Conservation (phyloP, 371 early-diverging fungal species). For the Blakeslea trispora region DNA sequence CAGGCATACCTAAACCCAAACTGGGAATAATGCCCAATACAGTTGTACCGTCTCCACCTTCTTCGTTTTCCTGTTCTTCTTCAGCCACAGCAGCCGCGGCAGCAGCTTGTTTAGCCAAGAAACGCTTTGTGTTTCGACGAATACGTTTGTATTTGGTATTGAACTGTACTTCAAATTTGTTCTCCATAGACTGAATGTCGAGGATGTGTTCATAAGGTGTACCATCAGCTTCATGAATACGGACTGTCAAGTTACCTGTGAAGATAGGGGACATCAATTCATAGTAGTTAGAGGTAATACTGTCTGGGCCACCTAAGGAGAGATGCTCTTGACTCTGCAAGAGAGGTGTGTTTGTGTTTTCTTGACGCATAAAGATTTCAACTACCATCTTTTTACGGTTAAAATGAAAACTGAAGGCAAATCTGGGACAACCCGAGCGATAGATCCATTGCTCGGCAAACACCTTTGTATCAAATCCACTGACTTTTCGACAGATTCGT, state of each 20-base stretch:
- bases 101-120: constrained; percentile 76
- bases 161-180: constrained; percentile 89
- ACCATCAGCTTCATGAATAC: constrained; percentile 93
- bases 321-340: constrained; percentile 21
- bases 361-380: constrained; percentile 85
- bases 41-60: constrained; percentile 53
- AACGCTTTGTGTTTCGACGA: constrained; percentile 80
- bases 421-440: constrained; percentile 85
- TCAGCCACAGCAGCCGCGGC: constrained; percentile 80
- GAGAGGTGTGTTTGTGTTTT: constrained; percentile 65
- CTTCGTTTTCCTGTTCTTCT: constrained; percentile 61
- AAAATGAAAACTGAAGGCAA: constrained; percentile 76
- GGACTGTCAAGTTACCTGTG: constrained; percentile 85
- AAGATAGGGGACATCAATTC: constrained; percentile 49
- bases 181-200: constrained; percentile 72
- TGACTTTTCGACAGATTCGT: constrained; percentile 77
- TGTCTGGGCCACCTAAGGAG: constrained; percentile 6
- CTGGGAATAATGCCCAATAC: constrained; percentile 50
- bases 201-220: constrained; percentile 93
- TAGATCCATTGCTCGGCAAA: constrained; percentile 96
- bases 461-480: constrained; percentile 72
- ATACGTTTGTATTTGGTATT: constrained; percentile 97
- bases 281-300: constrained; percentile 23
- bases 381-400: constrained; percentile 94
- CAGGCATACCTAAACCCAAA: constrained; percentile 68